Percentiles rank a stretch among this genome's conserved stretches.
Conservation (phyloP, 2,329 filamentous ascomycete species). For the Monilinia aucupariae region DNA sequence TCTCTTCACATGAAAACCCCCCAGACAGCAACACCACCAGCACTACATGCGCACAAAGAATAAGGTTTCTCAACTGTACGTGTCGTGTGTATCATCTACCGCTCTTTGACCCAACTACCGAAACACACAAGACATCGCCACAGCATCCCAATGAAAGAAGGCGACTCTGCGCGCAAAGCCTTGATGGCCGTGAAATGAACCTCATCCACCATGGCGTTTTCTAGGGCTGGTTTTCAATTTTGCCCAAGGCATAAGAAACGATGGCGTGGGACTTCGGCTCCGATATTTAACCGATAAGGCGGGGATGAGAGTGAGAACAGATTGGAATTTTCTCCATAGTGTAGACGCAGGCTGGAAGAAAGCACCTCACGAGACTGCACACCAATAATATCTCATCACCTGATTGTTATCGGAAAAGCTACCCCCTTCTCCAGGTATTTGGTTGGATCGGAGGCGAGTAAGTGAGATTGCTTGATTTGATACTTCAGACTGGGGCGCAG, state of each 20-base stretch:
- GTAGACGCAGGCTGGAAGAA: conserved; percentile 1
- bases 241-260: background rate
- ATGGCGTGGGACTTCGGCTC: background rate
- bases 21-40: too few species aligned
- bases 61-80: background rate
- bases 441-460: background rate
- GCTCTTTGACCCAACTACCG: background rate
- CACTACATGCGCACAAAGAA: background rate
- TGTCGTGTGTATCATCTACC: background rate
- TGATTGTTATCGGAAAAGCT: background rate
- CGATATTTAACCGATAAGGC: conserved; percentile 6
- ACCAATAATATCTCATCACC: conserved; percentile 5
- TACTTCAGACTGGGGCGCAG: background rate
- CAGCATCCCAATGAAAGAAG: background rate
- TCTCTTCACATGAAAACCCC: background rate
- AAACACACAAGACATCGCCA: background rate
- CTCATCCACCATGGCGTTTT: background rate
- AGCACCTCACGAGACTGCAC: conserved; percentile 1
- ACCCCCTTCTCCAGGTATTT: background rate
- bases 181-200: background rate
- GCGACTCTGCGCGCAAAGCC: background rate
- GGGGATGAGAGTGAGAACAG: conserved; percentile 2
- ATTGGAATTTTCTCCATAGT: background rate
- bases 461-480: conserved; percentile 3
- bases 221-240: background rate